phyloP scores from a whole-genome alignment of 2,329 filamentous ascomycete species.

The Sarocladiaceae sp. region DNA sequence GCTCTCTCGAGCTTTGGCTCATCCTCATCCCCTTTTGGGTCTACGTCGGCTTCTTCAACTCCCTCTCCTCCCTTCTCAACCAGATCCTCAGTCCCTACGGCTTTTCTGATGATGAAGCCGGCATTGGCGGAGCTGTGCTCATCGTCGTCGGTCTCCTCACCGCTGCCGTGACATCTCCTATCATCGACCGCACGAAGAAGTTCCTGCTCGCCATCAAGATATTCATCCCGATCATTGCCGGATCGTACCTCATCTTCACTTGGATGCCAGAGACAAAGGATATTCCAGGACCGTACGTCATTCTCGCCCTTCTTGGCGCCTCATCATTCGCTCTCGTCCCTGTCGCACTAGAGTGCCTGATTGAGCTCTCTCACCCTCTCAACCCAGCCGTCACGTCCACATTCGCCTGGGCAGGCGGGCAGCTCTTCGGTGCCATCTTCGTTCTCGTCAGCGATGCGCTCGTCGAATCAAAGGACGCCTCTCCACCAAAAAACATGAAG shows the following conservation, averaged over 20 bases:
- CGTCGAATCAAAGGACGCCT: constrained; percentile 42
- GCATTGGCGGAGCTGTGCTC: constrained; percentile 81
- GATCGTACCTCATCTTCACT: constrained; percentile 70
- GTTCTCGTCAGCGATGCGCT: constrained; percentile 77
- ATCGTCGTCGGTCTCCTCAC: constrained; percentile 81
- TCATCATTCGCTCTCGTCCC: constrained; percentile 75
- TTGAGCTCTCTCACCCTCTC: constrained; percentile 81
- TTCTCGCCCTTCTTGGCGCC: constrained; percentile 72
- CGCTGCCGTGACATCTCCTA: constrained; percentile 69
- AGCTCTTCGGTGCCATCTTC: constrained; percentile 78
- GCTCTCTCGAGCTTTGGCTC: constrained; percentile 69
- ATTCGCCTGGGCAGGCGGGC: constrained; percentile 79
- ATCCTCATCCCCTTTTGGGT: constrained; percentile 73
- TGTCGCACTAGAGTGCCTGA: constrained; percentile 77
- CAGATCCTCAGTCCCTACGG: constrained; percentile 85
- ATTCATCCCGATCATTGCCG: constrained; percentile 65
- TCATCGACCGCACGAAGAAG: constrained; percentile 78
- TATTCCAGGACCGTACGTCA: constrained; percentile 66
- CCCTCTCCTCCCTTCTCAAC: constrained; percentile 78
- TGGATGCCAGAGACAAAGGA: constrained; percentile 61
- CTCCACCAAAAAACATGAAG: constrained; percentile 67
- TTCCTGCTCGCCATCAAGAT: constrained; percentile 69
- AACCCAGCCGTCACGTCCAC: constrained; percentile 80
- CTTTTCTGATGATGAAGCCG: constrained; percentile 76
- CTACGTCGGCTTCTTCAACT: constrained; percentile 93